Conservation (phyloP, 148 eudicot genomes). For the Suaeda aralocaspica region DNA sequence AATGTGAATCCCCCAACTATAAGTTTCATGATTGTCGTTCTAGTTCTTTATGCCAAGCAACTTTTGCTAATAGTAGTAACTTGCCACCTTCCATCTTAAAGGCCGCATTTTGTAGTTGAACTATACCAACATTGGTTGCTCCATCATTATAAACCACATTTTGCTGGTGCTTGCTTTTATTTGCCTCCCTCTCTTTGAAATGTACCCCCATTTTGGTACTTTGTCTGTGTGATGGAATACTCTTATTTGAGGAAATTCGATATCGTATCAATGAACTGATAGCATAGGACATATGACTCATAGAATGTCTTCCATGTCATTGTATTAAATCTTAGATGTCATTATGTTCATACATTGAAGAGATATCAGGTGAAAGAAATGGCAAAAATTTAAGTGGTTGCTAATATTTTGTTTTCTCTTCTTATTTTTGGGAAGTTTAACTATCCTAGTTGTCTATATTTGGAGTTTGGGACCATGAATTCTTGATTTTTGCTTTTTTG, state of each 20-base stretch:
- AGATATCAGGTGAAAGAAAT: background rate
- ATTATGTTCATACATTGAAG: background rate
- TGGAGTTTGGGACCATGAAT: conserved; percentile 5
- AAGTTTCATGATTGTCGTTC: background rate
- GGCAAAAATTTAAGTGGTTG: background rate
- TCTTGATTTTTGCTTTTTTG: no score
- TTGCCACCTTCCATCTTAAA: background rate
- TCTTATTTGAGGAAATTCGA: background rate
- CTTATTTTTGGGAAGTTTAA: conserved; percentile 12
- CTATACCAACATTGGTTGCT: background rate
- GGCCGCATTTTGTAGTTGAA: background rate
- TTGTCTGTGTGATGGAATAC: background rate
- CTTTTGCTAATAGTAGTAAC: background rate
- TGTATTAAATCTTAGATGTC: background rate
- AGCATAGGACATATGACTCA: background rate
- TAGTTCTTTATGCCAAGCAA: background rate
- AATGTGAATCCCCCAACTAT: background rate
- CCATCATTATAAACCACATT: background rate
- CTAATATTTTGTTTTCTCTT: background rate
- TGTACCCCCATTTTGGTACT: background rate
- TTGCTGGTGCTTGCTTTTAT: background rate
- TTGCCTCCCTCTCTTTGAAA: background rate
- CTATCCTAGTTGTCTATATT: conserved; percentile 6
- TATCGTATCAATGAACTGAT: background rate
- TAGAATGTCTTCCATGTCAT: conserved; percentile 1